Conservation (phyloP, 257 asterid genomes). For the Primulina huaijiensis region DNA sequence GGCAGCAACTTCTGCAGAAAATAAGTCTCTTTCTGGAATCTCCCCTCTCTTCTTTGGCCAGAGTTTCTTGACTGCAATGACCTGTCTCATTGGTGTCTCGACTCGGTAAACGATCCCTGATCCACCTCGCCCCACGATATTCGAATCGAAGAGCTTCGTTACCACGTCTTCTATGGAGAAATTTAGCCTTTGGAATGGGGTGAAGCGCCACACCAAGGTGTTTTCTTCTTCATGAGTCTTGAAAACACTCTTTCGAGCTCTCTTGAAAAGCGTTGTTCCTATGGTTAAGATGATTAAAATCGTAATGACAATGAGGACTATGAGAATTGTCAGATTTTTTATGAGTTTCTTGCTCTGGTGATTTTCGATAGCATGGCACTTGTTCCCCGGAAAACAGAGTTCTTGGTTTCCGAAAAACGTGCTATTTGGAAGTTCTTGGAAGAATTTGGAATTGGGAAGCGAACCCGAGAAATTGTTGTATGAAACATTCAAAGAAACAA, state of each 20-base stretch:
- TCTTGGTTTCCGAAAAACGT: slow-evolving; percentile 50
- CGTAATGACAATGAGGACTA: slow-evolving; percentile 39
- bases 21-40: slow-evolving; percentile 49
- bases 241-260: slow-evolving; percentile 29
- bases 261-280: slow-evolving; percentile 32
- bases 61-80: slow-evolving; percentile 62
- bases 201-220: slow-evolving; percentile 52
- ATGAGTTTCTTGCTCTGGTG: slow-evolving; percentile 37
- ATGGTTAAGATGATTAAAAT: slow-evolving; percentile 31
- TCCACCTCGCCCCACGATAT: slow-evolving; percentile 66
- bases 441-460: slow-evolving; percentile 54
- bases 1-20: slow-evolving; percentile 65
- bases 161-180: slow-evolving; percentile 58
- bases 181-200: slow-evolving; percentile 63
- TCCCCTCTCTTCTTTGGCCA: slow-evolving; percentile 57
- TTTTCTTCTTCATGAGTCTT: slow-evolving; percentile 44
- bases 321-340: slow-evolving; percentile 36
- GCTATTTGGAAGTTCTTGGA: slow-evolving; percentile 48
- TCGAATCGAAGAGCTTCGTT: slow-evolving; percentile 52
- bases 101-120: slow-evolving; percentile 67
- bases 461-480: slow-evolving; percentile 61
- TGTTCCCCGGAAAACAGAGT: slow-evolving; percentile 43
- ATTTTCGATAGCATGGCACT: slow-evolving; percentile 32
- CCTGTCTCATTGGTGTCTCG: slow-evolving; percentile 48
- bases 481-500: slow-evolving; percentile 63